A percentile compares a stretch with the other conserved stretches of the same genome.
Evolutionary conservation across 169 alveolate species (phyloP).

Genomic region (Plasmodium cynomolgi): DNA sequence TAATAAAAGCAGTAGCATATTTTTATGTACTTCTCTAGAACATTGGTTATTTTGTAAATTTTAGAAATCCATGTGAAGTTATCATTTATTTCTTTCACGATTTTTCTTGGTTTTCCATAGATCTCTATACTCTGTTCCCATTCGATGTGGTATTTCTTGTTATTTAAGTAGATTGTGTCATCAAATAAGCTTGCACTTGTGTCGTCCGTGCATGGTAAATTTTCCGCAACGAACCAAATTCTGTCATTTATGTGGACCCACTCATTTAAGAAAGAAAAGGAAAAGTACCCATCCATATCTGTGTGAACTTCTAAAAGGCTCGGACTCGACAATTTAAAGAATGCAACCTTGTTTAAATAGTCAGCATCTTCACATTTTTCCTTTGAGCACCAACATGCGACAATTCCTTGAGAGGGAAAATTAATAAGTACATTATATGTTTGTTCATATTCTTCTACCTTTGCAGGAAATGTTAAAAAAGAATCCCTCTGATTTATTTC

Average conservation of each 20-base stretch:
- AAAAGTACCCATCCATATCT: constrained; percentile 40
- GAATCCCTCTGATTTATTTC: constrained; percentile 34
- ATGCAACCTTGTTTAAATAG: constrained; percentile 63
- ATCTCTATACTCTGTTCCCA: constrained; percentile 62
- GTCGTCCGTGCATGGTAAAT: constrained; percentile 14
- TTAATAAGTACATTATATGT: constrained; percentile 14
- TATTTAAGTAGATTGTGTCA: constrained; percentile 11
- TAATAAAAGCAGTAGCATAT: constrained; percentile 66
- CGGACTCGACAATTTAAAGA: constrained; percentile 41
- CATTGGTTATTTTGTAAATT: constrained; percentile 32
- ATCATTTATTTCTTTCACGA: constrained; percentile 34
- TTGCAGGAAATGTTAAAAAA: constrained; percentile 2
- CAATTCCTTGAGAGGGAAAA: constrained; percentile 51
- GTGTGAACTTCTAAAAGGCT: constrained; percentile 48
- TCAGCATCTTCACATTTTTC: constrained; percentile 41
- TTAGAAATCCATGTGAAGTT: constrained; percentile 51
- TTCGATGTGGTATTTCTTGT: background rate
- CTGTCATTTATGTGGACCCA: constrained; percentile 51
- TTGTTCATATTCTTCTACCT: constrained; percentile 30
- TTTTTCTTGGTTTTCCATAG: constrained; percentile 56
- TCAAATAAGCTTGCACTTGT: constrained; percentile 6
- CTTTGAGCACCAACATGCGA: constrained; percentile 62
- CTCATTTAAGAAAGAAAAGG: constrained; percentile 37
- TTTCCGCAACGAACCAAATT: constrained; percentile 24
- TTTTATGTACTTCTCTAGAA: constrained; percentile 23